Evolutionary conservation across 225 moss, liverwort and hornwort genomes (phyloP).

Genomic region (Climacium dendroides): DNA sequence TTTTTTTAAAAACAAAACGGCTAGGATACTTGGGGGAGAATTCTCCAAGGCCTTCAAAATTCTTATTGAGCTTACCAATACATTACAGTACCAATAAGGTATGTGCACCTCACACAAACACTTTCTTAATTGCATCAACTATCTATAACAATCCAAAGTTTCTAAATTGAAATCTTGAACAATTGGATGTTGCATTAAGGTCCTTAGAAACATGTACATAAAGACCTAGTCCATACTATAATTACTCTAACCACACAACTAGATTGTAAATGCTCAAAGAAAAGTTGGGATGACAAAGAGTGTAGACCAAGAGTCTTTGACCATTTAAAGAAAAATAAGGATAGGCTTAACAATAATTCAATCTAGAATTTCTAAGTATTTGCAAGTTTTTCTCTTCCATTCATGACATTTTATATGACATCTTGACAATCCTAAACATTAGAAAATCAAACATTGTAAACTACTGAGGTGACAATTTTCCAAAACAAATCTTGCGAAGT

Average conservation of each 20-base stretch:
- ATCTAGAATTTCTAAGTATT: neutral
- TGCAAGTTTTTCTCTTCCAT: neutral
- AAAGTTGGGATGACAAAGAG: accelerated
- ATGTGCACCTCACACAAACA: neutral
- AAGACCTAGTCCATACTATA: too few species aligned
- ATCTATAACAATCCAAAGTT: accelerated
- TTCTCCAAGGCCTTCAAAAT: accelerated
- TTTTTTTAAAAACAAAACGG: too few species aligned
- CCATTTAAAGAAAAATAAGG: neutral
- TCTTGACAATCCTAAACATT: too few species aligned
- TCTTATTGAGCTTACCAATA: neutral
- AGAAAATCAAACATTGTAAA: accelerated
- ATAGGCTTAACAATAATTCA: too few species aligned
- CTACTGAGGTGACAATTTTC: neutral
- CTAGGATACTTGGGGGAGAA: accelerated
- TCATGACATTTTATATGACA: neutral
- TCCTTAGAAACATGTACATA: accelerated
- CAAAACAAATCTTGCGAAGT: accelerated
- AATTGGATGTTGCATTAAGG: accelerated
- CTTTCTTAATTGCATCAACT: neutral
- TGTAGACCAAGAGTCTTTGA: accelerated
- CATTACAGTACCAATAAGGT: too few species aligned
- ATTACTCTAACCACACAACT: accelerated
- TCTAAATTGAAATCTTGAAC: neutral
- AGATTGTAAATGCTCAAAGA: too few species aligned